These are phyloP conservation scores for Cordyceps militaris DNA, from an alignment of 2,329 filamentous ascomycete species.

Conservation along the genomic window DNA sequence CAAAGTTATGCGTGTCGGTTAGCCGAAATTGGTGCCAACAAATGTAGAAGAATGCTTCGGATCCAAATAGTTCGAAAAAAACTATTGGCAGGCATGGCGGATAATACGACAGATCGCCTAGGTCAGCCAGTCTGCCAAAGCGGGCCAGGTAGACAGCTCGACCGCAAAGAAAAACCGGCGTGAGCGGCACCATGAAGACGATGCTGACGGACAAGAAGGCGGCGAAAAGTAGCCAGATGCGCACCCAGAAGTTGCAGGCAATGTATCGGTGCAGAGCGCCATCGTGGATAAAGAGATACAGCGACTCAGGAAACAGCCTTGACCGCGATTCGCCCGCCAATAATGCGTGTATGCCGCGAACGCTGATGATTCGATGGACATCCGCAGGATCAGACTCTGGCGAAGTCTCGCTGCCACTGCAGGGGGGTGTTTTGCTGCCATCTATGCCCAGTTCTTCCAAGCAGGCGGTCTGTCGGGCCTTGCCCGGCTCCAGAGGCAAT, in stretches of 20 bases:
- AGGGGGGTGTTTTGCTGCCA: neutral
- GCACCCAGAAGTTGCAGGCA: neutral
- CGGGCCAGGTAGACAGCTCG: neutral
- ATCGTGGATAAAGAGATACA: neutral
- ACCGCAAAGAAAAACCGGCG: neutral
- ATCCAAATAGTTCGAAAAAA: neutral
- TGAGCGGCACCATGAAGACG: neutral
- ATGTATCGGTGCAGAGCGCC: neutral
- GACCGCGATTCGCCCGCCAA: neutral
- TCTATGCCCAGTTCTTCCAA: neutral
- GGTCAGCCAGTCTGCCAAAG: neutral
- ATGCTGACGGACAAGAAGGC: neutral
- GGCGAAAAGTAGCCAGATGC: neutral
- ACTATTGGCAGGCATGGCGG: neutral
- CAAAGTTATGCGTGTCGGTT: neutral
- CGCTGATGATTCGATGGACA: neutral
- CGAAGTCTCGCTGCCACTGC: neutral
- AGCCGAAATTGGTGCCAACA: neutral
- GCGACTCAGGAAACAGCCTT: neutral
- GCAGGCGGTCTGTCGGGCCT: neutral
- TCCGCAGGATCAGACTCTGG: too few relatives aligned
- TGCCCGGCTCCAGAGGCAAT: neutral
- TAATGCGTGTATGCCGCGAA: neutral
- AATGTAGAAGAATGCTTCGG: neutral
- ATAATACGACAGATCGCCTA: neutral